Conservation (phyloP, 2,329 filamentous ascomycete genomes). For the Fusarium phyllophilum region DNA sequence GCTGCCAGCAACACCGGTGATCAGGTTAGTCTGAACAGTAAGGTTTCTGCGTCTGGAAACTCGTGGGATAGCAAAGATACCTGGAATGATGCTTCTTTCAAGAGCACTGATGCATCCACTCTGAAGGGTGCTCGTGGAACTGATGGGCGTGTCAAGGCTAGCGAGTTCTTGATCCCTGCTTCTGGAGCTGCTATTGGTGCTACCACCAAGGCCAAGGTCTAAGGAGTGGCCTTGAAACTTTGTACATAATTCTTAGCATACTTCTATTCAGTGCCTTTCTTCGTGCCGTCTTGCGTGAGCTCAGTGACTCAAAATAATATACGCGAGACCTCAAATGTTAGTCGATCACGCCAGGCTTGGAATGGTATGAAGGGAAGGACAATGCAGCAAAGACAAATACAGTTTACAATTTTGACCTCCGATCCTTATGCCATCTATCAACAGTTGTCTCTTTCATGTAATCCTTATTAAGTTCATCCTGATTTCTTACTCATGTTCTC, state of each 20-base stretch:
- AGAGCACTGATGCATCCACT: slow-evolving; percentile 48
- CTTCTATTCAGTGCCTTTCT: background rate
- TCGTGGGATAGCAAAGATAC: slow-evolving; percentile 53
- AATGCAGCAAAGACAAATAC: background rate
- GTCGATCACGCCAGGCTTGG: background rate
- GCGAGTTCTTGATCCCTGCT: slow-evolving; percentile 54
- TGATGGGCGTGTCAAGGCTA: slow-evolving; percentile 53
- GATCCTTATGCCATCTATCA: background rate
- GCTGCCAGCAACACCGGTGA: slow-evolving; percentile 42
- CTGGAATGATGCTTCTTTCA: slow-evolving; percentile 53
- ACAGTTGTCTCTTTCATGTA: background rate
- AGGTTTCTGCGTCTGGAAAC: slow-evolving; percentile 49
- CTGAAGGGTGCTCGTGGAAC: slow-evolving; percentile 52
- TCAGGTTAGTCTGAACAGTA: slow-evolving; percentile 21
- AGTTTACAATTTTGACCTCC: background rate
- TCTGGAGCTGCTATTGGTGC: slow-evolving; percentile 43
- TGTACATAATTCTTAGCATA: background rate
- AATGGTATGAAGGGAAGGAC: background rate
- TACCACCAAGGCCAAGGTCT: slow-evolving; percentile 29
- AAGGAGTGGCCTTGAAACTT: accelerated
- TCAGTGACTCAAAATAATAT: accelerated
- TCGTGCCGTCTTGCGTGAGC: accelerated
- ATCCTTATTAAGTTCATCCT: background rate
- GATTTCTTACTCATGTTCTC: background rate
- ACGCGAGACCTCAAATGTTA: background rate